Evolutionary conservation across 2,329 filamentous ascomycete genomes (phyloP).

Genomic region (Xylaria sp.): DNA sequence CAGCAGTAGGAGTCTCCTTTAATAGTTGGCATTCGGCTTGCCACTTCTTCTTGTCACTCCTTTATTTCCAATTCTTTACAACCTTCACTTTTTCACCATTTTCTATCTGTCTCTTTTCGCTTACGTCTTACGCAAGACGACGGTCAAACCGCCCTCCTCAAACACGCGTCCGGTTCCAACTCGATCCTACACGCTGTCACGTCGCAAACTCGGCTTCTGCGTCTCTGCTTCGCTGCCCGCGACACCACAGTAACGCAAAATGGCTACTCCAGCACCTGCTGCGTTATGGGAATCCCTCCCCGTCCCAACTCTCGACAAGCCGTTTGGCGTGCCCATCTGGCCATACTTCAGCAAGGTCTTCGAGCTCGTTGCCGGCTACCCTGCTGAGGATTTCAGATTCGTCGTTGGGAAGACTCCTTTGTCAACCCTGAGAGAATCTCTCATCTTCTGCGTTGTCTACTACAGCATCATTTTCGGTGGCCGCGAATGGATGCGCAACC

Average conservation of each 20-base stretch:
- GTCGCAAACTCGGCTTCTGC: neutral
- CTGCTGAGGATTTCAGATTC: conserved; percentile 88
- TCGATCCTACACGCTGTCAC: neutral
- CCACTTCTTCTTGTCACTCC: conserved; percentile 54
- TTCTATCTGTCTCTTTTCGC: neutral
- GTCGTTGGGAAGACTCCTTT: conserved; percentile 83
- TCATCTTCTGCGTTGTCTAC: conserved; percentile 85
- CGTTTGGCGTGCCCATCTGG: conserved; percentile 93
- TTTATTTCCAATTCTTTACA: conserved; percentile 53
- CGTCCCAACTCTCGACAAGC: conserved; percentile 85
- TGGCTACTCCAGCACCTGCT: conserved; percentile 51
- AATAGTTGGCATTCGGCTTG: conserved; percentile 38
- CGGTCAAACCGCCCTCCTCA: neutral
- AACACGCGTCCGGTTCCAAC: conserved; percentile 9
- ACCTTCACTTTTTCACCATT: conserved; percentile 41
- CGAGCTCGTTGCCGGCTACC: conserved; percentile 80
- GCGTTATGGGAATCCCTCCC: conserved; percentile 68
- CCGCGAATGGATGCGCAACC: conserved; percentile 89
- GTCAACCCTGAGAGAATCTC: conserved; percentile 87
- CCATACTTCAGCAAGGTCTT: conserved; percentile 92
- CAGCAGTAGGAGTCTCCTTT: conserved; percentile 33
- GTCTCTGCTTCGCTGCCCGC: neutral
- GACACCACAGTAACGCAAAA: conserved; percentile 31
- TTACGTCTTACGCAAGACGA: conserved; percentile 16
- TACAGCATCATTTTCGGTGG: conserved; percentile 95